Percentiles rank a stretch among this genome's conserved stretches.
These are phyloP conservation scores for Amphicarpaea edgeworthii DNA, from an alignment of 306 rosid genomes.

Conservation along the genomic window DNA sequence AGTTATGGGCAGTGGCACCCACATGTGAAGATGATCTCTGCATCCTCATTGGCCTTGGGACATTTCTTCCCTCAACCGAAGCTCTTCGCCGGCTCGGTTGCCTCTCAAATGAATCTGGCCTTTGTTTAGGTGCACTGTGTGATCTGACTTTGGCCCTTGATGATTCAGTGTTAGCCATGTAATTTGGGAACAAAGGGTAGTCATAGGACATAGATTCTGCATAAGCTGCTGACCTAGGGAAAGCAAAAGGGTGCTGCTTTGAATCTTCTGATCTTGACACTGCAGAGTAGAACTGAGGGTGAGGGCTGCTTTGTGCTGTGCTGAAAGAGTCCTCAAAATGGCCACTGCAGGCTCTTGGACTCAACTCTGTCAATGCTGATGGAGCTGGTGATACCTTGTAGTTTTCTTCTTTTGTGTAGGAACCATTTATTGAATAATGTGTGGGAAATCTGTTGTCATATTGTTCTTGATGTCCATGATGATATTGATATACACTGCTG, in stretches of 20 bases:
- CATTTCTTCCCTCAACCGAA: slow-evolving; percentile 80
- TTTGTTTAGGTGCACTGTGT: slow-evolving; percentile 90
- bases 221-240: slow-evolving; percentile 66
- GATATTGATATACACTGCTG: slow-evolving; percentile 51
- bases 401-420: slow-evolving; percentile 61
- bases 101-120: slow-evolving; percentile 81
- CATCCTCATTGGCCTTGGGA: slow-evolving; percentile 88
- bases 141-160: slow-evolving; percentile 87
- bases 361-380: slow-evolving; percentile 65
- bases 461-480: slow-evolving; percentile 44
- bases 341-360: slow-evolving; percentile 75
- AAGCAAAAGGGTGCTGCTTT: slow-evolving; percentile 61
- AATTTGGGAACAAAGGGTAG: slow-evolving; percentile 74
- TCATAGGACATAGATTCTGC: slow-evolving; percentile 69
- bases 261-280: slow-evolving; percentile 58
- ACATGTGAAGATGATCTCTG: slow-evolving; percentile 93
- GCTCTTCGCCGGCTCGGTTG: slow-evolving; percentile 74
- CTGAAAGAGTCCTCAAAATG: slow-evolving; percentile 73
- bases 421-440: slow-evolving; percentile 47
- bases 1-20: slow-evolving; percentile 67
- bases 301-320: slow-evolving; percentile 81
- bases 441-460: slow-evolving; percentile 50
- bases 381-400: slow-evolving; percentile 71
- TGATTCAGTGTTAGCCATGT: slow-evolving; percentile 96
- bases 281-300: slow-evolving; percentile 75